Evolutionary conservation across 2,329 filamentous ascomycete genomes (phyloP), one percentile per base, ranked within the genome.

Genomic region (Mycogone perniciosa): DNA sequence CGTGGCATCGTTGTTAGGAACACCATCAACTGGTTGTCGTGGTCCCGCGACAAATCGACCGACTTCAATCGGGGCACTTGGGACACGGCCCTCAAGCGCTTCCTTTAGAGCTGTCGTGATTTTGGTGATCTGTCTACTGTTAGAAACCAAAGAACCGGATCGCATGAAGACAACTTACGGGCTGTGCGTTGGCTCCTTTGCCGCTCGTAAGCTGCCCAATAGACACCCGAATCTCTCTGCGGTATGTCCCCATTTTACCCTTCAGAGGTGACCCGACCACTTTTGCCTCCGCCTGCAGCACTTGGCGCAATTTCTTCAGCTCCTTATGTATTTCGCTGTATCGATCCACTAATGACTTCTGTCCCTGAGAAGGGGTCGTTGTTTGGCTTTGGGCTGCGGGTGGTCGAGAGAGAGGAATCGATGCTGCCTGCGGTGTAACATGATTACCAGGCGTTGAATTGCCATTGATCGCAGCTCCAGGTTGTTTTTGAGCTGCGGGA

Each of bases 151-250:
- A 20, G 44, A 13, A 20, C 26, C 20, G 9, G 33, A 35, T 30
- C 31, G 10, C 26, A 31, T 29, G 6, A 29, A 26, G n/a, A 29
- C 10, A 20, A 64, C 70, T 62, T 65, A 72, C 71, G 37, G 67
- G 65, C 37, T 64, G 61, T 2, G 60, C 58, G 59, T 89, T 89
- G 26, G 76, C 76, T 8, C 77, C 79, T 58, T 79, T 84, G 51
- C 80, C 84, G 37, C 77, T 77, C 1, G 83, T 85, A 30, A 90
- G 69, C 63, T 93, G 88, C 6, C 89, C 88, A 49, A 92, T 77
- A 13, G 78, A 82, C 60, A 85, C 86, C 37, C 80, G 79, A 48
- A 93, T 82, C 39, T 84, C 79, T 52, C 88, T 76, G 38, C 88
- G 78, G 74, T 88, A 82, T 49, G 89, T 80, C 33, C 87, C 85